Conservation (phyloP, 2,329 filamentous ascomycete genomes). For the Periglandula ipomoeae region DNA sequence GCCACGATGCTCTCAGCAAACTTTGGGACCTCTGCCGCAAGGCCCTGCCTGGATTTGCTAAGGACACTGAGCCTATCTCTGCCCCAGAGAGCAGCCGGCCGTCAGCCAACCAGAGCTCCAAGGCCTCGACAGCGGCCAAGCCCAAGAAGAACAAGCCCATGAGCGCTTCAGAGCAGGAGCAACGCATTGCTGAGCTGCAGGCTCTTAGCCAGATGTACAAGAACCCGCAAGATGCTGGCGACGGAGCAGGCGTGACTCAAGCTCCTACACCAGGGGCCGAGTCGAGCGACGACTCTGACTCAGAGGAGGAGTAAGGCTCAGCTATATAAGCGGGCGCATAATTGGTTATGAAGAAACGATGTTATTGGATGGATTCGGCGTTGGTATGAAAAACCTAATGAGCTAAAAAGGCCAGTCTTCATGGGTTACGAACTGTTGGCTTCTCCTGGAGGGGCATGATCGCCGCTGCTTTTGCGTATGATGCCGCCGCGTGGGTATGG, state of each 20-base stretch:
- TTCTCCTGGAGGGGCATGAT: background rate
- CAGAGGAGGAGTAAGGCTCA: slow-evolving; percentile 34
- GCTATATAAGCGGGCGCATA: background rate
- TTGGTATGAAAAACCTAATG: slow-evolving; percentile 8
- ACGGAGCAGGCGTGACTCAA: slow-evolving; percentile 17
- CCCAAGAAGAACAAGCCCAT: slow-evolving; percentile 69
- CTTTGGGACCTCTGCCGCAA: slow-evolving; percentile 38
- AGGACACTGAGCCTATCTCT: slow-evolving; percentile 19
- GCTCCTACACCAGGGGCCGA: slow-evolving; percentile 22
- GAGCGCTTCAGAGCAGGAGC: slow-evolving; percentile 61
- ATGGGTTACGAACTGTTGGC: background rate
- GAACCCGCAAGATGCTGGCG: slow-evolving; percentile 22
- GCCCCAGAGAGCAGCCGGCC: slow-evolving; percentile 23
- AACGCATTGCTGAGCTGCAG: slow-evolving; percentile 51
- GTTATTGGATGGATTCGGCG: slow-evolving; percentile 11
- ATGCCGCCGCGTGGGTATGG: background rate
- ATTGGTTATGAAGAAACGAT: slow-evolving; percentile 11
- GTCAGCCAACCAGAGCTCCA: slow-evolving; percentile 18
- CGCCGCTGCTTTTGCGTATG: background rate
- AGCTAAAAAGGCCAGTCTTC: background rate
- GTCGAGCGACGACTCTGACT: slow-evolving; percentile 36
- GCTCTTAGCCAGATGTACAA: slow-evolving; percentile 38
- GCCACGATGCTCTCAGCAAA: slow-evolving; percentile 44
- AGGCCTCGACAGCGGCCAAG: slow-evolving; percentile 27
- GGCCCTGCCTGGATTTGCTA: slow-evolving; percentile 31